Evolutionary conservation across 2,329 filamentous ascomycete species (phyloP).

Genomic region (Fusarium sp.): DNA sequence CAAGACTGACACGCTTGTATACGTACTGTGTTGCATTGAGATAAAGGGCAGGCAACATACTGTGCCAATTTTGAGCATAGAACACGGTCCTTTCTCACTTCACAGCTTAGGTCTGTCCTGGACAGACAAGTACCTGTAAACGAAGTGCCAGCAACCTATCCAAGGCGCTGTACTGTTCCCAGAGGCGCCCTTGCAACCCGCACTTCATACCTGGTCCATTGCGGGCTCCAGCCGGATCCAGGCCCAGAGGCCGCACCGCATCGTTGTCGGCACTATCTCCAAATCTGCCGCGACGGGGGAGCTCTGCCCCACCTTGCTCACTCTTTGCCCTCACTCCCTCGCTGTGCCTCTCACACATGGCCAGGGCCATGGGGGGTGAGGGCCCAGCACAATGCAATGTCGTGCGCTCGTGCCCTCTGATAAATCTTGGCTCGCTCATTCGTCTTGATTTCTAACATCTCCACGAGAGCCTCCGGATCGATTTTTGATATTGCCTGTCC

Average conservation of each 20-base stretch:
- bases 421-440: slow-evolving; percentile 50
- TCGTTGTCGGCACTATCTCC: slow-evolving; percentile 49
- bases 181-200: slow-evolving; percentile 37
- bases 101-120: slow-evolving; percentile 1
- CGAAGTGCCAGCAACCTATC: slow-evolving; percentile 29
- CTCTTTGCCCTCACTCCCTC: slow-evolving; percentile 46
- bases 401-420: slow-evolving; percentile 49
- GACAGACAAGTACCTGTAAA: slow-evolving; percentile 21
- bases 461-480: slow-evolving; percentile 46
- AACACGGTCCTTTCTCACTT: slow-evolving; percentile 35
- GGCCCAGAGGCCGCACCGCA: slow-evolving; percentile 41
- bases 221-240: slow-evolving; percentile 41
- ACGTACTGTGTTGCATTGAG: slow-evolving; percentile 26
- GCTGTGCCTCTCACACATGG: slow-evolving; percentile 47
- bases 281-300: slow-evolving; percentile 48
- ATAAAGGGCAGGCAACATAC: slow-evolving; percentile 18
- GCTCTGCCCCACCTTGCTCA: slow-evolving; percentile 46
- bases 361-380: slow-evolving; percentile 45
- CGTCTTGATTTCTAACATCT: slow-evolving; percentile 46
- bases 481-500: slow-evolving; percentile 43
- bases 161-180: slow-evolving; percentile 30
- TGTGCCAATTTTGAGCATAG: slow-evolving; percentile 26
- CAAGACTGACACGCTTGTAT: slow-evolving; percentile 30
- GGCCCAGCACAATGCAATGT: slow-evolving; percentile 50
- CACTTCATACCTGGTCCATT: slow-evolving; percentile 40